Conservation (phyloP, 768 basidiomycete genomes). For the Trametopsis cervina region DNA sequence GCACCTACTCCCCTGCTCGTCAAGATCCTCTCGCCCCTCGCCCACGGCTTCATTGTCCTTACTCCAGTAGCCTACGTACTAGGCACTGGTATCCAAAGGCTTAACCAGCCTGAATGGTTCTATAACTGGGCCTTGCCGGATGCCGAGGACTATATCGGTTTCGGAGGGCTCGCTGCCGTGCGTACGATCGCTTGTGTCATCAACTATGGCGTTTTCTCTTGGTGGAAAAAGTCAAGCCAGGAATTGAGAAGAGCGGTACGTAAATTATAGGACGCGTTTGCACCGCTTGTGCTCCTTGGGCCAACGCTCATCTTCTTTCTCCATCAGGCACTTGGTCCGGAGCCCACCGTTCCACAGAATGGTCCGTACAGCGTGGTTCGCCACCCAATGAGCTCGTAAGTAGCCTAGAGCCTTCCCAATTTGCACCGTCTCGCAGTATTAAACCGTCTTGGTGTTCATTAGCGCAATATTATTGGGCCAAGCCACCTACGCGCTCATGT, state of each 20-base stretch:
- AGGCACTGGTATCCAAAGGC: slow-evolving; percentile 22
- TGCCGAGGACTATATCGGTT: slow-evolving; percentile 20
- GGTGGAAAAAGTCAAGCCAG: slow-evolving; percentile 1
- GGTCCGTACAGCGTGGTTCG: slow-evolving; percentile 32
- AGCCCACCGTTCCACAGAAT: slow-evolving; percentile 21
- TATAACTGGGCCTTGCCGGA: slow-evolving; percentile 8
- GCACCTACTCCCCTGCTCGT: slow-evolving; percentile 14
- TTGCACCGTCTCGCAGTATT: background rate
- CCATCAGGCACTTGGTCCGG: background rate
- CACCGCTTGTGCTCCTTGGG: background rate
- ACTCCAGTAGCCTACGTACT: slow-evolving; percentile 25
- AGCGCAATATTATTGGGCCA: slow-evolving; percentile 8
- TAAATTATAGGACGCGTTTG: background rate
- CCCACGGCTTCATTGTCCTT: slow-evolving; percentile 17
- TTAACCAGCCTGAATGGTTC: slow-evolving; percentile 33
- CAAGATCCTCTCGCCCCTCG: slow-evolving; percentile 24
- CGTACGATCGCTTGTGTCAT: slow-evolving; percentile 24
- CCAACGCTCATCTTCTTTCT: background rate
- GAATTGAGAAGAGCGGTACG: slow-evolving; percentile 4
- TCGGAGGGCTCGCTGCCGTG: slow-evolving; percentile 18
- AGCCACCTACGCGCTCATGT: slow-evolving; percentile 11
- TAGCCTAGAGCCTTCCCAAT: too few relatives aligned
- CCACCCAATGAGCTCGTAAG: slow-evolving; percentile 30
- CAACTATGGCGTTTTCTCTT: slow-evolving; percentile 12
- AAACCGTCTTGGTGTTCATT: background rate